phyloP scores from a whole-genome alignment of 2,329 filamentous ascomycete species.

The Aspergillus niger region DNA sequence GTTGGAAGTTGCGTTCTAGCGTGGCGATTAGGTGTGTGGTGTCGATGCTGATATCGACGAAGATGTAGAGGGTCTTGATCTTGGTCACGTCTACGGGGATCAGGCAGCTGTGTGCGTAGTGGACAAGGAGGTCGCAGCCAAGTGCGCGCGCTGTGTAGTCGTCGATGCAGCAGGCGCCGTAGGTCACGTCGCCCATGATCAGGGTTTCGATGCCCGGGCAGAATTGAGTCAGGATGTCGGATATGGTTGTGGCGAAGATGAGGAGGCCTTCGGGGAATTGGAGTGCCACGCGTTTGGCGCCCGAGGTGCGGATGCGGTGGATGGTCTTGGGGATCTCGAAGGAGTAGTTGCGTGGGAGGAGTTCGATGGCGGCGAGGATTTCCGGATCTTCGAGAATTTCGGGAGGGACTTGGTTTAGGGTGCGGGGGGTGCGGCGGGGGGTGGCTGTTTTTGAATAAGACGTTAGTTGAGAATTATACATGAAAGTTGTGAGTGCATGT shows the following conservation, averaged over 20 bases:
- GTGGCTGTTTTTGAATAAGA: conserved; percentile 55
- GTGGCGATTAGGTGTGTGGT: conserved; percentile 82
- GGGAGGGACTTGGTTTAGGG: conserved; percentile 87
- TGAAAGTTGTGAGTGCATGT: too few relatives aligned
- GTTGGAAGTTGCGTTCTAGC: conserved; percentile 81
- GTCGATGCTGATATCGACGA: conserved; percentile 97
- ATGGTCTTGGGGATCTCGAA: conserved; percentile 99
- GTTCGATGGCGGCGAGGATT: conserved; percentile 81
- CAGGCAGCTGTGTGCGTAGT: conserved; percentile 95
- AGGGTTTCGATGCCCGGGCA: conserved; percentile 88
- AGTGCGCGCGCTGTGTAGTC: conserved; percentile 95
- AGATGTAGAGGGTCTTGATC: conserved; percentile 96
- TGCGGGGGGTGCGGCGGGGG: conserved; percentile 70
- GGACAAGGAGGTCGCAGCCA: conserved; percentile 89
- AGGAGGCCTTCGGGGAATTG: conserved; percentile 96
- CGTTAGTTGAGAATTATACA: neutral
- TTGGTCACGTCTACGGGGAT: conserved; percentile 95
- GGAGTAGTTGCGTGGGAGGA: conserved; percentile 94
- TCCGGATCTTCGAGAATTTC: conserved; percentile 83
- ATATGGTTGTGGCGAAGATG: conserved; percentile 94
- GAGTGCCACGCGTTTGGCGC: conserved; percentile 81
- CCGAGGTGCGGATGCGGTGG: conserved; percentile 80
- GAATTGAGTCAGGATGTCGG: conserved; percentile 92
- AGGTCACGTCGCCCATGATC: conserved; percentile 99
- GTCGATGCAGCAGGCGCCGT: conserved; percentile 97